Evolutionary conservation across 1,139 yeast genomes (phyloP).

Genomic region (Candida tunisiensis): DNA sequence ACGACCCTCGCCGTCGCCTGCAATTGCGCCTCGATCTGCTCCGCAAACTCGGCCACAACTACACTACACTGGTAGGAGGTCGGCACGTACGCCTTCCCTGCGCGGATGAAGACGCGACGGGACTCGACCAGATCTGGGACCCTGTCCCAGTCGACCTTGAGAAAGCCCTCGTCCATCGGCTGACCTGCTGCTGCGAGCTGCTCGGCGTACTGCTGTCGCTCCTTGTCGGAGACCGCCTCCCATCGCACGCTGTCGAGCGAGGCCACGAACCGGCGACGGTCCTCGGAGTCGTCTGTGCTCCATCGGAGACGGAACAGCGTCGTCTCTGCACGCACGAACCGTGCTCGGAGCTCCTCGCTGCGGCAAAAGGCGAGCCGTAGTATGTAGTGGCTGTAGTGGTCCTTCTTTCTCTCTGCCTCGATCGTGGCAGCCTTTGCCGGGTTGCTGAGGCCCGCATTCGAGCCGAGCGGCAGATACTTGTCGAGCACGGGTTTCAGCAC

Average conservation of each 20-base stretch:
- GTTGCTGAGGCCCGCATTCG: constrained; percentile 9
- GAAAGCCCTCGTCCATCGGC: constrained; percentile 43
- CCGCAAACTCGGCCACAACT: constrained; percentile 48
- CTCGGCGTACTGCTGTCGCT: constrained; percentile 33
- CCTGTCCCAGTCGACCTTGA: constrained; percentile 75
- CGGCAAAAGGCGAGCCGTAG: constrained; percentile 81
- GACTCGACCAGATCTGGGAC: constrained; percentile 60
- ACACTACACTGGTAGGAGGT: constrained; percentile 60
- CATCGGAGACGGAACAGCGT: constrained; percentile 60
- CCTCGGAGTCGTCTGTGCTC: constrained; percentile 44
- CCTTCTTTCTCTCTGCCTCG: constrained; percentile 52
- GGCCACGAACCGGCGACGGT: constrained; percentile 53
- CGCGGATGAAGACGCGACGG: constrained; percentile 46
- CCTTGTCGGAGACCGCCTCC: constrained; percentile 50
- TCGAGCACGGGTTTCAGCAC: constrained; percentile 48
- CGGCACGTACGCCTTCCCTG: constrained; percentile 77
- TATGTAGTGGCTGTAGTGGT: constrained; percentile 82
- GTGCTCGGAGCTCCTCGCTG: constrained; percentile 60
- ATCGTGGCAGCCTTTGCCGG: constrained; percentile 2
- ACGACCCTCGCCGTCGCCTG: constrained; percentile 57
- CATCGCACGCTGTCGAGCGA: constrained; percentile 38
- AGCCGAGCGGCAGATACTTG: constrained; percentile 46
- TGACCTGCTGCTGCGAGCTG: constrained; percentile 21
- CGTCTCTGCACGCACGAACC: constrained; percentile 66
- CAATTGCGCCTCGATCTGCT: constrained; percentile 34